phyloP scores from a whole-genome alignment of 2,329 filamentous ascomycete genomes.

The Ceratocystis cubensis region DNA sequence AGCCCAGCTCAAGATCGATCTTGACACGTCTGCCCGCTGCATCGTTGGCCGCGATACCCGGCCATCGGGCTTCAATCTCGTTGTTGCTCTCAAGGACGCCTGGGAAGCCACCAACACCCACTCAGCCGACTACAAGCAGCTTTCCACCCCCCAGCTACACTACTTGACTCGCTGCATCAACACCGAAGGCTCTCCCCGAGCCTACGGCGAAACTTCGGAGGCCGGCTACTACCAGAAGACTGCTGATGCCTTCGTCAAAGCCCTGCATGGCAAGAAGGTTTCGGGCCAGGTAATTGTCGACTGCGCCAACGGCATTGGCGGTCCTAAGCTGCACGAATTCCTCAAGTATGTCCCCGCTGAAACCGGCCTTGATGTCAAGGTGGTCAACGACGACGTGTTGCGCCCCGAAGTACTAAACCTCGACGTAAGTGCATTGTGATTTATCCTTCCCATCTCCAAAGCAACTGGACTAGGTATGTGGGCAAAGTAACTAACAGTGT shows the following conservation, averaged over 20 bases:
- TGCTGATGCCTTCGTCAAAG: conserved; percentile 66
- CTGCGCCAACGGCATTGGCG: conserved; percentile 93
- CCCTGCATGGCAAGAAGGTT: conserved; percentile 65
- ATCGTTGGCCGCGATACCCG: conserved; percentile 88
- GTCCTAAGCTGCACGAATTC: conserved; percentile 75
- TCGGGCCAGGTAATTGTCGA: conserved; percentile 70
- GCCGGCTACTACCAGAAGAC: conserved; percentile 93
- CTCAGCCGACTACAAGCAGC: conserved; percentile 72
- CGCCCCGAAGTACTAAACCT: conserved; percentile 81
- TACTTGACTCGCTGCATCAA: conserved; percentile 93
- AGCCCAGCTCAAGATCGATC: conserved; percentile 62
- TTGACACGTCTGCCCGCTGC: conserved; percentile 59
- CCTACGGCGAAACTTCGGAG: conserved; percentile 83
- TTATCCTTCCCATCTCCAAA: not conserved
- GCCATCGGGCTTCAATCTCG: conserved; percentile 76
- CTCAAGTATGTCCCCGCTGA: conserved; percentile 66
- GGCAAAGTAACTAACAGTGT: not conserved
- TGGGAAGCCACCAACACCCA: conserved; percentile 63
- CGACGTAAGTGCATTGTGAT: conserved; percentile 46
- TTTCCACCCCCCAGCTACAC: conserved; percentile 96
- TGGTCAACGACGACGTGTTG: conserved; percentile 87
- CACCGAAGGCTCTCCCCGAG: conserved; percentile 72
- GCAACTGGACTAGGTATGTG: too few species aligned
- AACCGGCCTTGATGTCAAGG: conserved; percentile 63
- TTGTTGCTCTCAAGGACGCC: conserved; percentile 64